These are phyloP conservation scores for Dactylonectria macrodidyma DNA, from an alignment of 2,329 filamentous ascomycete species.

Conservation along the genomic window DNA sequence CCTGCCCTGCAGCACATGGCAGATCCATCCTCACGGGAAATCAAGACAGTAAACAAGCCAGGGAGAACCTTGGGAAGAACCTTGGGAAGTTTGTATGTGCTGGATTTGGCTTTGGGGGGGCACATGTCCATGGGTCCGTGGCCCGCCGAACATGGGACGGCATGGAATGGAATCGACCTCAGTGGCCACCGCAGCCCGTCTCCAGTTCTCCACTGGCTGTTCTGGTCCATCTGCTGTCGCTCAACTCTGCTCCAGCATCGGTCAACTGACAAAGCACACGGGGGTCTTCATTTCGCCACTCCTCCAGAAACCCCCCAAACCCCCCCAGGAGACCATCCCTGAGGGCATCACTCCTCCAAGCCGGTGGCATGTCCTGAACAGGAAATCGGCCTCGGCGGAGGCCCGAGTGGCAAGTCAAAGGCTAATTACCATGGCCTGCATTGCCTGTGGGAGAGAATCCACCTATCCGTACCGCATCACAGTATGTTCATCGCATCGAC, in stretches of 20 bases:
- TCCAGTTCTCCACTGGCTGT: constrained; percentile 17
- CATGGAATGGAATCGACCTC: constrained; percentile 24
- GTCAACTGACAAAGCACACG: background rate
- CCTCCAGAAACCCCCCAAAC: background rate
- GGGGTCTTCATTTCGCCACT: constrained; percentile 5
- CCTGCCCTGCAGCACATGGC: constrained; percentile 45
- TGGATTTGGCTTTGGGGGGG: constrained; percentile 10
- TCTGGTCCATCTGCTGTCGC: constrained; percentile 22
- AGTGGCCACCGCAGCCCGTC: constrained; percentile 26
- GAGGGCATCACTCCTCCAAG: constrained; percentile 27
- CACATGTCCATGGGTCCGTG: background rate
- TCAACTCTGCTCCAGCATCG: constrained; percentile 13
- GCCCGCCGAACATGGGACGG: constrained; percentile 14
- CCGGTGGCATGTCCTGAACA: constrained; percentile 28
- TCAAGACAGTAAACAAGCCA: constrained; percentile 3
- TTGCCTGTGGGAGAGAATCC: background rate
- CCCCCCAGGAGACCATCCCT: constrained; percentile 19
- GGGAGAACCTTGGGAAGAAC: background rate
- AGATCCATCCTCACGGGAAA: constrained; percentile 46
- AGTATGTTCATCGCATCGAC: constrained; percentile 21
- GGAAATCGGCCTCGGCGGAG: constrained; percentile 23
- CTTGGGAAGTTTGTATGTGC: background rate
- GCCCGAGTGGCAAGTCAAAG: constrained; percentile 14
- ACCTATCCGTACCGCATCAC: constrained; percentile 17
- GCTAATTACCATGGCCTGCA: background rate